Conservation (phyloP, 1,139 yeast species). For the Magnusiomyces tetraspermus region DNA sequence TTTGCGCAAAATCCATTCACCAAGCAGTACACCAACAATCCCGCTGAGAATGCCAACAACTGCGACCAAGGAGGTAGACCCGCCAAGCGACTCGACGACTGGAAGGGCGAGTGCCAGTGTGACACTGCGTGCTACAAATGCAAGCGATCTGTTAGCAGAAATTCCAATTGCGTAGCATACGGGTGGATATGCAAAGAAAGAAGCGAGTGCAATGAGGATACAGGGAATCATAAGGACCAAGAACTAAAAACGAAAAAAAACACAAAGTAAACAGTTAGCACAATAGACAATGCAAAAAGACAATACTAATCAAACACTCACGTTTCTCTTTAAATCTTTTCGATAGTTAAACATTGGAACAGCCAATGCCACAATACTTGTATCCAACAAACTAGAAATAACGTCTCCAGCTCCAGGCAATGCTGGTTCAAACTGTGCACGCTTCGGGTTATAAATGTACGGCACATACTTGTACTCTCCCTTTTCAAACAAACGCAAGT, state of each 20-base stretch:
- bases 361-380: slow-evolving; percentile 65
- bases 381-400: slow-evolving; percentile 59
- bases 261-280: no score
- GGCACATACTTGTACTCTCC: slow-evolving; percentile 15
- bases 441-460: slow-evolving; percentile 10
- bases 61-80: slow-evolving; percentile 65
- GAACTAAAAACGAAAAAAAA: slow-evolving; percentile 24
- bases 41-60: slow-evolving; percentile 74
- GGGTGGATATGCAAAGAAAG: slow-evolving; percentile 62
- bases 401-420: slow-evolving; percentile 83
- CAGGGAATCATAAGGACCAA: slow-evolving; percentile 53
- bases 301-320: slow-evolving; percentile 3
- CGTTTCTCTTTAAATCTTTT: slow-evolving; percentile 48
- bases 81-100: slow-evolving; percentile 52
- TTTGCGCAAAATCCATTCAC: slow-evolving; percentile 42
- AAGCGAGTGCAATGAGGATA: slow-evolving; percentile 45
- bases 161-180: slow-evolving; percentile 58
- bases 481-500: slow-evolving; percentile 47
- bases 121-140: slow-evolving; percentile 73
- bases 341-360: slow-evolving; percentile 73
- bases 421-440: slow-evolving; percentile 18
- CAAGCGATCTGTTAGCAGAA: slow-evolving; percentile 49
- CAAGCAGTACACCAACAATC: slow-evolving; percentile 61
- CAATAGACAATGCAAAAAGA: no score
- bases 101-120: slow-evolving; percentile 77